phyloP scores from a whole-genome alignment of 768 basidiomycete species.

The Termitomyces sp. region DNA sequence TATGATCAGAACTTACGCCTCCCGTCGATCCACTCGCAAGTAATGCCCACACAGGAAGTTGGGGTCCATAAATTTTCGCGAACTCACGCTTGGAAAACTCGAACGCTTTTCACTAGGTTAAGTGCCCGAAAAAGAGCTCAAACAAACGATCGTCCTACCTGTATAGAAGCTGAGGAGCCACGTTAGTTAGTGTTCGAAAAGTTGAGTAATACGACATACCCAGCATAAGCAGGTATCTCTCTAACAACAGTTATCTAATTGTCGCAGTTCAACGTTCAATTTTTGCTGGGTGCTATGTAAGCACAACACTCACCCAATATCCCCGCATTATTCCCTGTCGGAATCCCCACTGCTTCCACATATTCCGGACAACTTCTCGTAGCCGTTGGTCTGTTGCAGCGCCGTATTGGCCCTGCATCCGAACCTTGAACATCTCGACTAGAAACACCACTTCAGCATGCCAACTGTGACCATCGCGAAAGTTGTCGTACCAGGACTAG shows the following conservation, averaged over 20 bases:
- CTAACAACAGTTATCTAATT: conserved; percentile 80
- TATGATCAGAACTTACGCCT: conserved; percentile 53
- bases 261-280: not conserved
- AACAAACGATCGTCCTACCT: not conserved
- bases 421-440: conserved; percentile 99
- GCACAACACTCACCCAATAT: conserved; percentile 71
- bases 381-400: conserved; percentile 75
- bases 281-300: not conserved
- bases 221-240: conserved; percentile 97
- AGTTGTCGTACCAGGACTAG: conserved; percentile 71
- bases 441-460: not conserved
- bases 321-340: conserved; percentile 91
- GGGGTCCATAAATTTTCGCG: conserved; percentile 54
- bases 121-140: not conserved
- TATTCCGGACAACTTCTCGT: conserved; percentile 67
- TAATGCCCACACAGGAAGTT: conserved; percentile 83
- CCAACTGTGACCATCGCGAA: not conserved
- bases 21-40: conserved; percentile 82
- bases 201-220: conserved; percentile 41
- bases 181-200: not conserved
- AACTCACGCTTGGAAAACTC: conserved; percentile 88
- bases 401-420: conserved; percentile 97
- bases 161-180: conserved; percentile 43
- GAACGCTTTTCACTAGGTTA: conserved; percentile 74
- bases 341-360: conserved; percentile 88